phyloP scores from a whole-genome alignment of 805 yeast species.

The Yamadazyma paraphyllophila region DNA sequence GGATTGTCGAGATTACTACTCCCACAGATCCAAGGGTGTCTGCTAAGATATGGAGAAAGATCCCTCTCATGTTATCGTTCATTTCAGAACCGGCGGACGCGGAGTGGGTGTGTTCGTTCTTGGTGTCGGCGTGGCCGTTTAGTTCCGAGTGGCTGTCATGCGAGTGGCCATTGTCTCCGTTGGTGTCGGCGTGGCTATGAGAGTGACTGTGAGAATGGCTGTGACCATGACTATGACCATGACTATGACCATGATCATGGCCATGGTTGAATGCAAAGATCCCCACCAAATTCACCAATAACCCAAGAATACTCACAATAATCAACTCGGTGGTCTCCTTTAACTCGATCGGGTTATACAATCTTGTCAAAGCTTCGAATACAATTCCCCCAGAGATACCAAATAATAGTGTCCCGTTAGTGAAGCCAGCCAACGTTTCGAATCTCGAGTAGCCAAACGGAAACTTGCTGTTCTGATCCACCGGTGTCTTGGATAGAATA shows the following conservation, averaged over 20 bases:
- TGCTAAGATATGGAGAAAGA: conserved; percentile 88
- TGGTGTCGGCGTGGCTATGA: conserved; percentile 13
- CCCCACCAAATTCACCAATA: conserved; percentile 87
- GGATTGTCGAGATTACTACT: conserved; percentile 84
- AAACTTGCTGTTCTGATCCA: conserved; percentile 58
- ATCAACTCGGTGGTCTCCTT: conserved; percentile 81
- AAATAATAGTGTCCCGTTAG: conserved; percentile 83
- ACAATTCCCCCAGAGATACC: conserved; percentile 89
- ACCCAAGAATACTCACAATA: conserved; percentile 80
- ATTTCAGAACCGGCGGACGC: conserved; percentile 14
- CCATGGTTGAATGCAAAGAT: conserved; percentile 93
- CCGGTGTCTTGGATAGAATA: conserved; percentile 40
- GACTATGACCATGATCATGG: conserved; percentile 49
- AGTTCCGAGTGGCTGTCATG: neutral
- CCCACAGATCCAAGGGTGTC: conserved; percentile 97
- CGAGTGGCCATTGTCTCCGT: neutral
- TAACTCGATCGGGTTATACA: conserved; percentile 71
- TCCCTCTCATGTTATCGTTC: conserved; percentile 85
- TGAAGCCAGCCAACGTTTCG: conserved; percentile 92
- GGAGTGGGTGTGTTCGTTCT: conserved; percentile 3
- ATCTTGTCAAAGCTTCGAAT: conserved; percentile 81
- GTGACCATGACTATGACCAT: conserved; percentile 39
- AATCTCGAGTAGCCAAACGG: conserved; percentile 86
- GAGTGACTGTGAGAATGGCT: conserved; percentile 33
- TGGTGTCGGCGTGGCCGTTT: neutral